These are phyloP conservation scores for Mycena vitilis DNA, from an alignment of 768 basidiomycete species.

Conservation along the genomic window DNA sequence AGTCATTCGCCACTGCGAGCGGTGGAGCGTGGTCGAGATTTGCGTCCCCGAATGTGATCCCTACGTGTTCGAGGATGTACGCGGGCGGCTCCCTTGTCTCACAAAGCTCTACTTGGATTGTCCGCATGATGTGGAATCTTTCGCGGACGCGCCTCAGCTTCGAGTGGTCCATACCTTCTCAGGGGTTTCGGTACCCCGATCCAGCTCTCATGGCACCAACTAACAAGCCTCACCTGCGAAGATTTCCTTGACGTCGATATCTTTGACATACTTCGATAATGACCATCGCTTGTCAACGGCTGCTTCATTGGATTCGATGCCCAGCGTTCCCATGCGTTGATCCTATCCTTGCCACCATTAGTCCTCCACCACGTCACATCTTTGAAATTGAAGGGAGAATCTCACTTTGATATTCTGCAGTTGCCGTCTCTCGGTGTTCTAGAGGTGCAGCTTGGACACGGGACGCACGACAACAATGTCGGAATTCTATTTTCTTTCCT, in stretches of 20 bases:
- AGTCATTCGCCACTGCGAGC: constrained; percentile 15
- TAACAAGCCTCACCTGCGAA: constrained; percentile 7
- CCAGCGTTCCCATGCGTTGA: background rate
- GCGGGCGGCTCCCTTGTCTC: constrained; percentile 1
- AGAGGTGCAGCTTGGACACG: background rate
- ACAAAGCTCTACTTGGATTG: background rate
- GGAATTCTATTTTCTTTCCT: background rate
- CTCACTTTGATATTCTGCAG: background rate
- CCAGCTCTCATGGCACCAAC: constrained; percentile 8
- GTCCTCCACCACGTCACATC: background rate
- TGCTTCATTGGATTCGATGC: background rate
- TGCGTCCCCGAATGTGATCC: background rate
- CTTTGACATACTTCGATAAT: constrained; percentile 1
- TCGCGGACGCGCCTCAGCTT: constrained; percentile 10
- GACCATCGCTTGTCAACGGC: constrained; percentile 12
- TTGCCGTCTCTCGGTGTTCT: constrained; percentile 8
- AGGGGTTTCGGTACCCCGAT: too few relatives aligned
- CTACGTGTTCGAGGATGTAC: constrained; percentile 2
- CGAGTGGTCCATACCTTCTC: background rate
- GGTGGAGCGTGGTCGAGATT: constrained; percentile 15
- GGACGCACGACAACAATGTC: background rate
- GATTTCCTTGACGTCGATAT: background rate
- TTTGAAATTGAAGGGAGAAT: background rate
- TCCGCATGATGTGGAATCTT: background rate
- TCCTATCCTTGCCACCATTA: background rate